Percentiles rank a stretch among this genome's conserved stretches.
Conservation (phyloP, 371 early-diverging fungal species). For the Apophysomyces trapeziformis region DNA sequence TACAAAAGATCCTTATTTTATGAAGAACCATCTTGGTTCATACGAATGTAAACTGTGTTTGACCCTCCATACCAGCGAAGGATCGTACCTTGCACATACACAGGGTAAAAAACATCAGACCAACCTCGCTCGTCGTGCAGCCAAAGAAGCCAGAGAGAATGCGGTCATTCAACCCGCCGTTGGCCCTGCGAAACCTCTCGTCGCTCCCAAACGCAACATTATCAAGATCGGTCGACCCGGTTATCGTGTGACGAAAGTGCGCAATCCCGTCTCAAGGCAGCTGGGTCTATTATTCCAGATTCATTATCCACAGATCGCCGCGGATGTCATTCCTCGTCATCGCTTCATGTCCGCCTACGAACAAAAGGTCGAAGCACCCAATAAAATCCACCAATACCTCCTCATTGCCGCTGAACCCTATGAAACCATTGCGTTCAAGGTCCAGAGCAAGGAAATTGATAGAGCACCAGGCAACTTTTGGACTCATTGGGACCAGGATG, state of each 20-base stretch:
- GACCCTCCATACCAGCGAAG: slow-evolving; percentile 96
- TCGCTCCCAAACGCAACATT: slow-evolving; percentile 59
- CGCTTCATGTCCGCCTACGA: slow-evolving; percentile 99
- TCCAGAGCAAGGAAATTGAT: slow-evolving; percentile 93
- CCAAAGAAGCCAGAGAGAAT: slow-evolving; percentile 84
- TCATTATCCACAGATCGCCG: slow-evolving; percentile 89
- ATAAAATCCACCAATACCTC: slow-evolving; percentile 90
- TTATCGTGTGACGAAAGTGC: slow-evolving; percentile 93
- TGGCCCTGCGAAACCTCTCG: slow-evolving; percentile 52
- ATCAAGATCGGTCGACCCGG: slow-evolving; percentile 98
- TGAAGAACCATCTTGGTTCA: slow-evolving; percentile 97
- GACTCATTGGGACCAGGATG: slow-evolving; percentile 95
- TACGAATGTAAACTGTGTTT: slow-evolving; percentile 97
- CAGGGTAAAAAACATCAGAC: slow-evolving; percentile 99
- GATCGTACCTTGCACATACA: slow-evolving; percentile 96
- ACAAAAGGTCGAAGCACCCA: slow-evolving; percentile 91
- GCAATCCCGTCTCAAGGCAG: slow-evolving; percentile 88
- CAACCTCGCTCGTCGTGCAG: slow-evolving; percentile 92
- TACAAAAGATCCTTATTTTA: slow-evolving; percentile 96
- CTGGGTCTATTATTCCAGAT: slow-evolving; percentile 93
- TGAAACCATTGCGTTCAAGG: slow-evolving; percentile 94
- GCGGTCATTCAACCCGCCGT: slow-evolving; percentile 58
- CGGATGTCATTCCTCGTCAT: slow-evolving; percentile 81
- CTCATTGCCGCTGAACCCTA: slow-evolving; percentile 97
- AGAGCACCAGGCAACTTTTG: slow-evolving; percentile 83